Conservation (phyloP, 495 filamentous ascomycete species). For the Elasticomyces elasticus region DNA sequence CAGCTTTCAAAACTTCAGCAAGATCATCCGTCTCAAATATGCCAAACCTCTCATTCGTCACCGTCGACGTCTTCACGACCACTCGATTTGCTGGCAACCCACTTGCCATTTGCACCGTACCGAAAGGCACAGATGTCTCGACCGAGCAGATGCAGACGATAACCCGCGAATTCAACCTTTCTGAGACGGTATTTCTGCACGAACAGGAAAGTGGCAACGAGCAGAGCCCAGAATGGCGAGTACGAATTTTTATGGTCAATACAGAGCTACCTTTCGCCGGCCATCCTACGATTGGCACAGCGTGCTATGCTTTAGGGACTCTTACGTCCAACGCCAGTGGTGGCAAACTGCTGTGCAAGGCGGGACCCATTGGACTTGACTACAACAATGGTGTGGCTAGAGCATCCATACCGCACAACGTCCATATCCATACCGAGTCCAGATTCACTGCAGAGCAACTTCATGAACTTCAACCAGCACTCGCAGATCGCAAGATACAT, state of each 20-base stretch:
- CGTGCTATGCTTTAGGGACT: constrained; percentile 37
- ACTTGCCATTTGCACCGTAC: constrained; percentile 52
- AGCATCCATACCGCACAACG: constrained; percentile 55
- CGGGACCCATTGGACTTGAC: constrained; percentile 47
- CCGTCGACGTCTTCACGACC: constrained; percentile 60
- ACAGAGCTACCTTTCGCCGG: constrained; percentile 64
- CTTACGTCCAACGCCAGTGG: constrained; percentile 5
- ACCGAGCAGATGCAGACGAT: constrained; percentile 54
- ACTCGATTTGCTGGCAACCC: constrained; percentile 53
- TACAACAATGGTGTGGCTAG: constrained; percentile 37
- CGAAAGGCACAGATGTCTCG: constrained; percentile 29
- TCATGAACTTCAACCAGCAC: constrained; percentile 24
- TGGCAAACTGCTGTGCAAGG: constrained; percentile 42
- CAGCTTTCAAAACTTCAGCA: neutral
- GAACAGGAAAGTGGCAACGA: constrained; percentile 18
- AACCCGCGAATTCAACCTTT: constrained; percentile 72
- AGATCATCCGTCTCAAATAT: constrained; percentile 1
- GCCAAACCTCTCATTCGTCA: constrained; percentile 35
- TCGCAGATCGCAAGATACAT: constrained; percentile 18
- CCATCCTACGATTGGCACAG: constrained; percentile 66
- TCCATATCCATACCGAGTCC: constrained; percentile 48
- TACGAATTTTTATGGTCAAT: constrained; percentile 62
- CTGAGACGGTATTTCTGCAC: constrained; percentile 74
- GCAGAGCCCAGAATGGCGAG: constrained; percentile 29
- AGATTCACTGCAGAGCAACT: constrained; percentile 6